Percentiles rank a stretch among this genome's conserved stretches.
Conservation (phyloP, 331 rosid genomes). For the Quercus lobata region DNA sequence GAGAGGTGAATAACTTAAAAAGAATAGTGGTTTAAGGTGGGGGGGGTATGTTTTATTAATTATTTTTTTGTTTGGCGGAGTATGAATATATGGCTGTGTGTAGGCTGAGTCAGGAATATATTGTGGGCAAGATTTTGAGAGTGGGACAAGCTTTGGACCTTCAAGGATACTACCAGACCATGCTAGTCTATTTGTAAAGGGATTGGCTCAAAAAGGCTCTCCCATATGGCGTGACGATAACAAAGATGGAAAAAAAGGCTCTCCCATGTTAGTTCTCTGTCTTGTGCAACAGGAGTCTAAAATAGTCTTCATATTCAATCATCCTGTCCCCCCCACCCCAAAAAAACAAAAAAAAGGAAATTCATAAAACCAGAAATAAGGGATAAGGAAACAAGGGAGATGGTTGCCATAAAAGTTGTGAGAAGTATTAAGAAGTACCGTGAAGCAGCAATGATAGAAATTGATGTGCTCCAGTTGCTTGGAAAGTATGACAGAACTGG, state of each 20-base stretch:
- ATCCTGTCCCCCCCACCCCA: not conserved
- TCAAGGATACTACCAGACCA: conserved; percentile 23
- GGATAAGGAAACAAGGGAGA: conserved; percentile 19
- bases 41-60: conserved; percentile 1
- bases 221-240: conserved; percentile 26
- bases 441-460: conserved; percentile 25
- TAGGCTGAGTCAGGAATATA: conserved; percentile 25
- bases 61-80: conserved; percentile 19
- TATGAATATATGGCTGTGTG: conserved; percentile 28
- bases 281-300: not conserved
- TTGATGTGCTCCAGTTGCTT: conserved; percentile 24
- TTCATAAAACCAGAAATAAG: not conserved
- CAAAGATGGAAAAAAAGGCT: conserved; percentile 10
- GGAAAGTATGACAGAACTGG: conserved; percentile 19
- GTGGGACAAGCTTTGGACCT: conserved; percentile 23
- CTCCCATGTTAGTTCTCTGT: not conserved
- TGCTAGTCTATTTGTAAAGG: conserved; percentile 21
- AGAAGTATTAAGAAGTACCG: conserved; percentile 18
- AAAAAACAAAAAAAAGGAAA: no score
- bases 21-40: conserved; percentile 6
- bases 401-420: conserved; percentile 23
- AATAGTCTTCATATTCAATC: not conserved
- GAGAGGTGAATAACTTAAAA: not conserved
- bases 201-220: conserved; percentile 23
- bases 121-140: conserved; percentile 26